A percentile compares a stretch with the other conserved stretches of the same genome.
phyloP scores from a whole-genome alignment of 345 rosid species.

The thale cress (Arabidopsis thaliana) region TAIR10.1 NC_003070.9:25766001-25766500 shows the following conservation, averaged over 20 bases:
- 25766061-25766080: slow-evolving; percentile 45
- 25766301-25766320: slow-evolving; percentile 78
- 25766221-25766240: slow-evolving; percentile 68
- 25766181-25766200: slow-evolving; percentile 54
- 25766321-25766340: slow-evolving; percentile 68
- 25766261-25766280: slow-evolving; percentile 34
- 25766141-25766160: slow-evolving; percentile 57
- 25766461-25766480: slow-evolving; percentile 62
- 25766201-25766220: slow-evolving; percentile 60
- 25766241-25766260: slow-evolving; percentile 57
- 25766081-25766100: slow-evolving; percentile 58
- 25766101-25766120: slow-evolving; percentile 69
- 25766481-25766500: slow-evolving; percentile 45
- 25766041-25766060: slow-evolving; percentile 37
- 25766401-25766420: slow-evolving; percentile 68
- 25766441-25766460: slow-evolving; percentile 66
- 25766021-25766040: slow-evolving; percentile 39
- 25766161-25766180: slow-evolving; percentile 47
- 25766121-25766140: slow-evolving; percentile 75
- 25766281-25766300: slow-evolving; percentile 65
- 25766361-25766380: slow-evolving; percentile 49
- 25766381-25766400: slow-evolving; percentile 58
- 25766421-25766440: slow-evolving; percentile 66
- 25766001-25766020: slow-evolving; percentile 25
- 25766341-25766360: slow-evolving; percentile 67